Percentiles rank a stretch among this genome's conserved stretches.
phyloP scores from a whole-genome alignment of 2,329 filamentous ascomycete genomes.

The Pseudogymnoascus sp. region DNA sequence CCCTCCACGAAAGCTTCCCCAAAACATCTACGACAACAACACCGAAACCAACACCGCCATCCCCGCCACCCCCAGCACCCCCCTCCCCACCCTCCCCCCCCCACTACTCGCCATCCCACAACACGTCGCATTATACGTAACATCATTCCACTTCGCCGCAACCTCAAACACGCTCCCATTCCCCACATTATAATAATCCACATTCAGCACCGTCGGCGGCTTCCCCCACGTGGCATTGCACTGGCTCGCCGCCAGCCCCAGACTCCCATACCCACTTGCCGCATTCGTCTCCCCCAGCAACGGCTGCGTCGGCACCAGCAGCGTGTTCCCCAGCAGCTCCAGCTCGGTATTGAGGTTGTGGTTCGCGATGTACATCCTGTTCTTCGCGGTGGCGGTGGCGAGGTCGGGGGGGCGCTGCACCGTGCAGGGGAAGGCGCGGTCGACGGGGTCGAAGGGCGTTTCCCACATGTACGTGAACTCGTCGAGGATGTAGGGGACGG shows the following conservation, averaged over 20 bases:
- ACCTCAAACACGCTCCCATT: slow-evolving; percentile 71
- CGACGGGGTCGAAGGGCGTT: slow-evolving; percentile 65
- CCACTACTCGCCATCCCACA: slow-evolving; percentile 40
- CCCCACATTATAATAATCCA: slow-evolving; percentile 69
- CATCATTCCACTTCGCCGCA: slow-evolving; percentile 61
- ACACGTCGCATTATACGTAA: slow-evolving; percentile 55
- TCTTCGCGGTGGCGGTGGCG: slow-evolving; percentile 39
- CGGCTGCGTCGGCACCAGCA: slow-evolving; percentile 65
- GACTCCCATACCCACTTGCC: slow-evolving; percentile 52
- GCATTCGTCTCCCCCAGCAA: slow-evolving; percentile 66
- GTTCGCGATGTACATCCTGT: slow-evolving; percentile 73
- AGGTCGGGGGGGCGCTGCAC: slow-evolving; percentile 68
- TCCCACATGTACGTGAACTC: slow-evolving; percentile 88
- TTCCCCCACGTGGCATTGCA: slow-evolving; percentile 56
- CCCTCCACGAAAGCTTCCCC: not conserved
- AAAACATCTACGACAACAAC: not conserved
- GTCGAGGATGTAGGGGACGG: slow-evolving; percentile 76
- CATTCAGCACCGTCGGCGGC: slow-evolving; percentile 69
- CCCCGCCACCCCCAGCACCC: not conserved
- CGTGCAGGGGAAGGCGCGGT: slow-evolving; percentile 64
- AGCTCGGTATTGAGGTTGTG: slow-evolving; percentile 84
- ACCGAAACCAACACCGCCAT: not conserved
- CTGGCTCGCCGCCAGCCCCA: slow-evolving; percentile 55
- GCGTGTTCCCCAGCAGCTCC: slow-evolving; percentile 50
- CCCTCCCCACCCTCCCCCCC: slow-evolving; percentile 11